These are phyloP conservation scores for Hirschfeldia incana DNA, from an alignment of 345 rosid species.

Conservation along the genomic window DNA sequence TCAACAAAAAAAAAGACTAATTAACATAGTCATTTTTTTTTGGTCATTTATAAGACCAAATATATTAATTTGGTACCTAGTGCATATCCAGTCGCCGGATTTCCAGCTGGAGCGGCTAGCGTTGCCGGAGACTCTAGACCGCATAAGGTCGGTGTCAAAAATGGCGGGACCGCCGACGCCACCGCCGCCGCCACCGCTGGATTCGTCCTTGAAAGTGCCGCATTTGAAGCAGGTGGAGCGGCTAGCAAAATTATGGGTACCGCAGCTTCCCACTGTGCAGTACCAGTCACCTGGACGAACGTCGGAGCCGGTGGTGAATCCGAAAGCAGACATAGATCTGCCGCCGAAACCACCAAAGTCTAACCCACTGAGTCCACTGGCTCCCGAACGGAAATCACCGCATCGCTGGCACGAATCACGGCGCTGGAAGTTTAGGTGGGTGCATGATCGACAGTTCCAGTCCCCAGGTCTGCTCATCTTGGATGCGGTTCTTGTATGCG, in stretches of 20 bases:
- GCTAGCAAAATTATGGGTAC: slow-evolving; percentile 90
- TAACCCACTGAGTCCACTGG: slow-evolving; percentile 50
- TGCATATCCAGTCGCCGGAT: slow-evolving; percentile 92
- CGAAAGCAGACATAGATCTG: slow-evolving; percentile 59
- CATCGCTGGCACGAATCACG: slow-evolving; percentile 86
- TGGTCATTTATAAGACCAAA: background rate
- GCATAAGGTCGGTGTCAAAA: slow-evolving; percentile 48
- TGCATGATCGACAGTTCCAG: slow-evolving; percentile 90
- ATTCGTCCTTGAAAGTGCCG: slow-evolving; percentile 72
- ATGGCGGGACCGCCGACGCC: slow-evolving; percentile 28
- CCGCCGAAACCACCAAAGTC: slow-evolving; percentile 55
- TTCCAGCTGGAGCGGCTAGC: slow-evolving; percentile 78
- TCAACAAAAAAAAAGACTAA: background rate
- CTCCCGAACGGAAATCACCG: slow-evolving; percentile 51
- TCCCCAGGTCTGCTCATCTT: slow-evolving; percentile 85
- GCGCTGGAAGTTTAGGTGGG: slow-evolving; percentile 79
- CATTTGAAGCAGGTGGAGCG: slow-evolving; percentile 94
- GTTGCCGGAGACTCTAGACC: slow-evolving; percentile 52
- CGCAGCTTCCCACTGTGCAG: slow-evolving; percentile 79
- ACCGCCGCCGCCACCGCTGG: slow-evolving; percentile 38
- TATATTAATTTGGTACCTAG: slow-evolving; percentile 47
- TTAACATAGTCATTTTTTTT: background rate
- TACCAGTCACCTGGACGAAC: slow-evolving; percentile 98
- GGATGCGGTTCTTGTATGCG: slow-evolving; percentile 2
- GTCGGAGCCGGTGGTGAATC: slow-evolving; percentile 77